phyloP scores from a whole-genome alignment of 257 asterid genomes.

The Lycium ferocissimum region DNA sequence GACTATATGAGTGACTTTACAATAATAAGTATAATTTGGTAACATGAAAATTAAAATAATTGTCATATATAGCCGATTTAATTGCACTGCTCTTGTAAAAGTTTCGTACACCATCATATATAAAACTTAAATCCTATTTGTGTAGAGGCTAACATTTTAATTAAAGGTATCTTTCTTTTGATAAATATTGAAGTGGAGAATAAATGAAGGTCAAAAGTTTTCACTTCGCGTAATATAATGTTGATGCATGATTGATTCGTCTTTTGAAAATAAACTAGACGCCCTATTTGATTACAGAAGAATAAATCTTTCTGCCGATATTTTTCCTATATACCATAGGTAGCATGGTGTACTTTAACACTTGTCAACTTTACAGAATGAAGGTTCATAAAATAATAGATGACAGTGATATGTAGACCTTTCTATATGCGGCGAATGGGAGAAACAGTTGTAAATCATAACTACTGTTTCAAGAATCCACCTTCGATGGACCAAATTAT shows the following conservation, averaged over 20 bases:
- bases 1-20: not conserved
- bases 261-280: not conserved
- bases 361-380: not conserved
- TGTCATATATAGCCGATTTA: not conserved
- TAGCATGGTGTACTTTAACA: not conserved
- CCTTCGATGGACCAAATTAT: constrained; percentile 31
- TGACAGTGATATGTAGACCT: not conserved
- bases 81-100: not conserved
- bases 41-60: not conserved
- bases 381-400: not conserved
- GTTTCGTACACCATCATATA: not conserved
- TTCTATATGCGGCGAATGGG: constrained; percentile 23
- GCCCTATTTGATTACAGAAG: not conserved
- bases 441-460: constrained; percentile 28
- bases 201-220: constrained; percentile 24
- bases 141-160: not conserved
- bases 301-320: constrained; percentile 16
- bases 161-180: not conserved
- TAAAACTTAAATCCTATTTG: not conserved
- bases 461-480: constrained; percentile 30
- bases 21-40: not conserved
- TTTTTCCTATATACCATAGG: constrained; percentile 1
- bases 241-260: constrained; percentile 19
- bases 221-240: constrained; percentile 12
- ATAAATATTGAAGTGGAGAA: constrained; percentile 14